Conservation (phyloP, 2,329 filamentous ascomycete genomes). For the Xylaria arbuscula region DNA sequence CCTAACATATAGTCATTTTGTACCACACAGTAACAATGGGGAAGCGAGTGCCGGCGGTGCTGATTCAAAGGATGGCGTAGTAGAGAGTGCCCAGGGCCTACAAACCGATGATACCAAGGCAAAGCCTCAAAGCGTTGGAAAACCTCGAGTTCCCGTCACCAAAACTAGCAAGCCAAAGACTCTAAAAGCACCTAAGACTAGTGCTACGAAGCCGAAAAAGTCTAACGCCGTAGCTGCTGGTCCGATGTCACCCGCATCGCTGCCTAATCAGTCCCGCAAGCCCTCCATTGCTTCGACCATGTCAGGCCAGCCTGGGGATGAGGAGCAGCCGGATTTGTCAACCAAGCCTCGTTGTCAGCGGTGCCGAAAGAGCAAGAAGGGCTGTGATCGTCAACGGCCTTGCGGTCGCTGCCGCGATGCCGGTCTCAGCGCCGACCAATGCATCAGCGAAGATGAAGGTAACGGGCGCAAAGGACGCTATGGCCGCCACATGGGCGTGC, state of each 20-base stretch:
- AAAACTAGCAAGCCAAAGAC: constrained; percentile 61
- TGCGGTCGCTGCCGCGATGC: constrained; percentile 97
- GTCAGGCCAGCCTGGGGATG: constrained; percentile 74
- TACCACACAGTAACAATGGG: constrained; percentile 54
- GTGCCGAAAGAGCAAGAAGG: constrained; percentile 99
- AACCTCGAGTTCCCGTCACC: constrained; percentile 48
- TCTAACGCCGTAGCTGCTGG: constrained; percentile 53
- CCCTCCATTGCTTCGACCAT: constrained; percentile 73
- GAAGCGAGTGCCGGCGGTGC: constrained; percentile 69
- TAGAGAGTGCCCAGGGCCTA: constrained; percentile 53
- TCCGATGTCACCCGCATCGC: constrained; percentile 72
- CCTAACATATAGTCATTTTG: constrained; percentile 64
- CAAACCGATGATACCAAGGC: constrained; percentile 57
- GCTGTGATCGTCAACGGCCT: constrained; percentile 94
- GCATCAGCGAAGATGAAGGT: constrained; percentile 96
- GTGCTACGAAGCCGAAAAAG: constrained; percentile 67
- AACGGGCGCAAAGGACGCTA: constrained; percentile 97
- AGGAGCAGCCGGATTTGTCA: constrained; percentile 91
- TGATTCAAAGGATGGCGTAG: constrained; percentile 60
- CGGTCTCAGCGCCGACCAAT: constrained; percentile 90
- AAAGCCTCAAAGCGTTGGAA: constrained; percentile 55
- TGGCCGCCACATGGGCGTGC: constrained; percentile 76
- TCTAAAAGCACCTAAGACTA: constrained; percentile 54
- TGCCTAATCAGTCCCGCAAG: constrained; percentile 77
- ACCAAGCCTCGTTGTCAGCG: constrained; percentile 97